A percentile compares a stretch with the other conserved stretches of the same genome.
These are phyloP conservation scores for Pseudopyricularia javanii DNA, from an alignment of 2,329 filamentous ascomycete species.

Conservation along the genomic window DNA sequence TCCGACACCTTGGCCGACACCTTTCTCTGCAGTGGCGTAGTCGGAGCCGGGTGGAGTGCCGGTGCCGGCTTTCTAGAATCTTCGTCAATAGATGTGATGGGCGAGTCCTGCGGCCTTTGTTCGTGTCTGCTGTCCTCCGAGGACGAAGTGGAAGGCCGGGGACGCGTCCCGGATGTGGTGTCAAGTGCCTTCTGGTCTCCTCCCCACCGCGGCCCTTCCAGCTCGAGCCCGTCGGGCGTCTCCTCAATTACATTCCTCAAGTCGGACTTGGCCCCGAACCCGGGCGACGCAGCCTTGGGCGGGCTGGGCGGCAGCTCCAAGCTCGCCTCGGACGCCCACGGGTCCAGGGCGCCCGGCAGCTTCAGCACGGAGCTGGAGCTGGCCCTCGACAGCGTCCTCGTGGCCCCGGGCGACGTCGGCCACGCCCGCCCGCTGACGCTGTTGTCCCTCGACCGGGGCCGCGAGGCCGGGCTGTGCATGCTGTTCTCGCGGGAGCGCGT, in stretches of 20 bases:
- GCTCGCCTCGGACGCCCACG: neutral
- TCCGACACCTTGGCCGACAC: slow-evolving; percentile 33
- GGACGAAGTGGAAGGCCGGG: slow-evolving; percentile 8
- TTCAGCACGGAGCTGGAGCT: slow-evolving; percentile 12
- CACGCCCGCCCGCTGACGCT: slow-evolving; percentile 12
- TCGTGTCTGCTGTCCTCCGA: slow-evolving; percentile 17
- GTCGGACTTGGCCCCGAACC: neutral
- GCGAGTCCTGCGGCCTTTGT: slow-evolving; percentile 24
- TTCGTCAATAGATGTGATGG: slow-evolving; percentile 32
- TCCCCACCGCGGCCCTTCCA: neutral
- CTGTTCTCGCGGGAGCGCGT: neutral
- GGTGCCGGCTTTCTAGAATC: slow-evolving; percentile 16
- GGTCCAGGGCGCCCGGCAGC: neutral
- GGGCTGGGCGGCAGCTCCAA: neutral
- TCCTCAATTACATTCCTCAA: neutral
- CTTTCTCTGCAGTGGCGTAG: slow-evolving; percentile 14
- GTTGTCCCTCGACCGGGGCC: slow-evolving; percentile 4
- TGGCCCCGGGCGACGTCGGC: slow-evolving; percentile 24
- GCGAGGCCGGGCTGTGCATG: neutral
- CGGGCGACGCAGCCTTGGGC: neutral
- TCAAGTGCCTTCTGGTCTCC: too few species aligned
- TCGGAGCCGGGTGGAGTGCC: slow-evolving; percentile 17
- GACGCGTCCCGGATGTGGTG: slow-evolving; percentile 1
- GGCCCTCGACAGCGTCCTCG: slow-evolving; percentile 18
- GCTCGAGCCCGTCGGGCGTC: neutral